Evolutionary conservation across 108 stramenopile genomes (phyloP).

Genomic region (Cyclotella atomus): DNA sequence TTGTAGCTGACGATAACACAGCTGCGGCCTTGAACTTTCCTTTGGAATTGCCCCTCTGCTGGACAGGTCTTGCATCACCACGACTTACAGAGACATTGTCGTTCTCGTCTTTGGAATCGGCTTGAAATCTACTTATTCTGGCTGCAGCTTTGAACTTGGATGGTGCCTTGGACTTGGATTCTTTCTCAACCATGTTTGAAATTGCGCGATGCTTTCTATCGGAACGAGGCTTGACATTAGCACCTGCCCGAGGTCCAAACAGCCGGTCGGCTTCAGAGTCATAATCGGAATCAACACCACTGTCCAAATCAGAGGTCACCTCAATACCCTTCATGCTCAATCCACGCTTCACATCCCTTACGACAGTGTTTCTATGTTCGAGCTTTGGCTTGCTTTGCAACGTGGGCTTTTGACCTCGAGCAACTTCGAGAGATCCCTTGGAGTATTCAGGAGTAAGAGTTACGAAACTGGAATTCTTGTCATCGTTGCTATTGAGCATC

Average conservation of each 20-base stretch:
- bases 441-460: neutral
- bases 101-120: slow-evolving; percentile 39
- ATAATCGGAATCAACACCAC: too few relatives aligned
- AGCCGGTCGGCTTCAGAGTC: neutral
- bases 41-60: neutral
- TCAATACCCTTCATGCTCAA: slow-evolving; percentile 4
- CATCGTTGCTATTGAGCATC: neutral
- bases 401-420: neutral
- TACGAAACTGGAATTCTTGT: neutral
- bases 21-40: neutral
- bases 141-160: slow-evolving; percentile 8
- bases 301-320: neutral
- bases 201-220: neutral
- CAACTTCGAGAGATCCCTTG: neutral
- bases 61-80: slow-evolving; percentile 22
- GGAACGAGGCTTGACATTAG: neutral
- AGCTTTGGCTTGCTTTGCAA: neutral
- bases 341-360: slow-evolving; percentile 2
- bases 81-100: neutral
- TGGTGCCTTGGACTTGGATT: neutral
- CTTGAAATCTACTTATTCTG: neutral
- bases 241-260: neutral
- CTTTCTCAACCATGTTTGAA: neutral
- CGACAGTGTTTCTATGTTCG: neutral
- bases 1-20: neutral